Base-by-base conservation (phyloP, 495 filamentous ascomycete species). In the Penicillium cinerascens region DNA sequence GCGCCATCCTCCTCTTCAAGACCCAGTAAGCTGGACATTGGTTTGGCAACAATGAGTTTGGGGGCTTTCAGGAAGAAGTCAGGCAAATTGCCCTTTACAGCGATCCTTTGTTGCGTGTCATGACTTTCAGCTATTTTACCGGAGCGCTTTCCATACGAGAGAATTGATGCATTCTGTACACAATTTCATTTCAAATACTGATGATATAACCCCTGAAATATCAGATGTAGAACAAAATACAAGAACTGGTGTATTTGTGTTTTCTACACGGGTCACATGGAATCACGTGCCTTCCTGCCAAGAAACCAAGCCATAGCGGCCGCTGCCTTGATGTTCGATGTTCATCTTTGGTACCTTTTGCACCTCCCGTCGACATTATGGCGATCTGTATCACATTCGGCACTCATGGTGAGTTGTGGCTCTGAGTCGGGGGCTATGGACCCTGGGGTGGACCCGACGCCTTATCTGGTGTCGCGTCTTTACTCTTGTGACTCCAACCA, bases 1-100 rank as follows among this genome's bases (percentile, higher is more conserved):
- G 89, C 69, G 93, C 93, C 17, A 97, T 99, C 63, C 85, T 99
- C 39, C 85, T 99, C 48, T 99, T 97, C 83, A 99, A 99, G 83
- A 99, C 93, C 21, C 92, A 97, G 79, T 97, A 82, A 75, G 47
- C 42, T 23, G 39, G 26, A 21, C 18, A 22, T 39, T 25, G 8
- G 35, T 16, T 27, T 49, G 21, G 29, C 18, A 43, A 42, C 22
- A 6, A 26, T 17, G 17, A 22, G 8, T n/a, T 22, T 37, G 46
- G 16, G 16, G 37, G 22, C 8, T 16, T 11, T 18, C 46, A 17
- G 4, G 46, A 16, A 42, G 17, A 23, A 42, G 13, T 11, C 39
- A 9, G 22, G 25, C 13, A 42, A n/a, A n/a, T 42, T 46, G 35
- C 43, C 49, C 49, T 56, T 38, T 23, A 42, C 27, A 59, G 56